Percentiles rank a stretch among this genome's conserved stretches.
Evolutionary conservation across 805 yeast species (phyloP).

Genomic region (Starmerella floricola): DNA sequence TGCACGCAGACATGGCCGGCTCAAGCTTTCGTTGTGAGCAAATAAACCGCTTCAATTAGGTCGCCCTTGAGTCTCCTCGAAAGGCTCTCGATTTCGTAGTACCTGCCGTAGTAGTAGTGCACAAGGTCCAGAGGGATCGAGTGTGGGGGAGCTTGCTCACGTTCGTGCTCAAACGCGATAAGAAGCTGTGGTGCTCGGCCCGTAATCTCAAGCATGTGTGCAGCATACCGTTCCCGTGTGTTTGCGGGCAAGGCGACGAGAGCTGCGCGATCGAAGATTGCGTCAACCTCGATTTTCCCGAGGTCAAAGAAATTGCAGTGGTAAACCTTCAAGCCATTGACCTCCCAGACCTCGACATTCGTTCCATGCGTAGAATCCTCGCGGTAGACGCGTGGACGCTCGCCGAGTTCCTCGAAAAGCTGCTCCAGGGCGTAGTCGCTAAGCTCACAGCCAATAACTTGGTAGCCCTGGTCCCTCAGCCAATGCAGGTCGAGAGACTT

Average conservation of each 20-base stretch:
- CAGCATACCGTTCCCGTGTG: slow-evolving; percentile 7
- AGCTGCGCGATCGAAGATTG: slow-evolving; percentile 18
- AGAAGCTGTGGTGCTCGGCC: slow-evolving; percentile 15
- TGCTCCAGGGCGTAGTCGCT: slow-evolving; percentile 9
- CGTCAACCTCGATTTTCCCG: slow-evolving; percentile 6
- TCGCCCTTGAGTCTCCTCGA: neutral
- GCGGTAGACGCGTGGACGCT: neutral
- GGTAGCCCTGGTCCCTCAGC: slow-evolving; percentile 9
- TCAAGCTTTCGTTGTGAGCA: neutral
- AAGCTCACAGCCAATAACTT: slow-evolving; percentile 14
- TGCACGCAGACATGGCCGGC: too few species aligned
- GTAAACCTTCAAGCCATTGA: slow-evolving; percentile 2
- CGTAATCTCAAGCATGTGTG: slow-evolving; percentile 11
- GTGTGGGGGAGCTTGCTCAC: slow-evolving; percentile 11
- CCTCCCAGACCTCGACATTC: slow-evolving; percentile 2
- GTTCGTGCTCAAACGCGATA: slow-evolving; percentile 13
- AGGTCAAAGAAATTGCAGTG: slow-evolving; percentile 13
- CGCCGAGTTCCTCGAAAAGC: slow-evolving; percentile 11
- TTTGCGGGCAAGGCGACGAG: slow-evolving; percentile 15
- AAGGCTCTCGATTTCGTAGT: slow-evolving; percentile 4
- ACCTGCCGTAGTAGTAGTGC: slow-evolving; percentile 9
- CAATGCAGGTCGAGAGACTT: slow-evolving; percentile 13
- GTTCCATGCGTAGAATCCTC: neutral
- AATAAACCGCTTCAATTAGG: slow-evolving; percentile 7
- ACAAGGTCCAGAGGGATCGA: slow-evolving; percentile 12